phyloP scores from a whole-genome alignment of 2,329 filamentous ascomycete genomes.

The Neopestalotiopsis sp. region DNA sequence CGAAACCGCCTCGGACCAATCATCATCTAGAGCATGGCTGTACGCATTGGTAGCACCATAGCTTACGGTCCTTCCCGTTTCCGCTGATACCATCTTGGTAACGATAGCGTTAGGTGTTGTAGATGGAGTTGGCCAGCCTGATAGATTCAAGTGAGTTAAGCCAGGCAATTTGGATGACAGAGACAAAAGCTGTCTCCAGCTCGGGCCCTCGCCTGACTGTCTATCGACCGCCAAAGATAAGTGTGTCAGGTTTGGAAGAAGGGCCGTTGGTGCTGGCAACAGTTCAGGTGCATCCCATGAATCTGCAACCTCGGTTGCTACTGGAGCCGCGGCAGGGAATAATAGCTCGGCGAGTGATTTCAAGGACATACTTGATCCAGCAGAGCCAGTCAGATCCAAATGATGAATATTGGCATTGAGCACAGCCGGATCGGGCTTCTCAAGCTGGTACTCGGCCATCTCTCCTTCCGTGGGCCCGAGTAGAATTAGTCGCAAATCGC shows the following conservation, averaged over 20 bases:
- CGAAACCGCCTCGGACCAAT: constrained; percentile 65
- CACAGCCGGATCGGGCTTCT: constrained; percentile 31
- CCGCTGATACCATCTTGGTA: constrained; percentile 51
- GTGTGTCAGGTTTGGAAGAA: constrained; percentile 65
- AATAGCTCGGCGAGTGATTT: constrained; percentile 59
- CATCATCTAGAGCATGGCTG: constrained; percentile 61
- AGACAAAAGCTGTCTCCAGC: constrained; percentile 64
- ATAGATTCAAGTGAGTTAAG: constrained; percentile 66
- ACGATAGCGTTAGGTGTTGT: constrained; percentile 60
- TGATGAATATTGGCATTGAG: constrained; percentile 55
- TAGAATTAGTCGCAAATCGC: constrained; percentile 52
- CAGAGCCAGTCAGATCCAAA: constrained; percentile 59
- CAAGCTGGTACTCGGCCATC: constrained; percentile 35
- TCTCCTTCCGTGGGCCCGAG: constrained; percentile 34
- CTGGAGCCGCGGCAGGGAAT: constrained; percentile 41
- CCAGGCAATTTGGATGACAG: constrained; percentile 58
- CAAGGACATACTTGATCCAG: constrained; percentile 56
- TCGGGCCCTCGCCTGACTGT: constrained; percentile 41
- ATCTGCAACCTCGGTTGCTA: constrained; percentile 46
- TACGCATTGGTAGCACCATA: constrained; percentile 63
- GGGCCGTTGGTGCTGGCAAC: constrained; percentile 29
- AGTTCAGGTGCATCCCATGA: constrained; percentile 57
- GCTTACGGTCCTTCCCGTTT: constrained; percentile 48
- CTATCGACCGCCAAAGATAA: constrained; percentile 61
- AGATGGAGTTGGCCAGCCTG: constrained; percentile 66